A percentile compares a stretch with the other conserved stretches of the same genome.
These are phyloP conservation scores for Kalmusia sp. DNA, from an alignment of 2,329 filamentous ascomycete genomes.

Conservation along the genomic window DNA sequence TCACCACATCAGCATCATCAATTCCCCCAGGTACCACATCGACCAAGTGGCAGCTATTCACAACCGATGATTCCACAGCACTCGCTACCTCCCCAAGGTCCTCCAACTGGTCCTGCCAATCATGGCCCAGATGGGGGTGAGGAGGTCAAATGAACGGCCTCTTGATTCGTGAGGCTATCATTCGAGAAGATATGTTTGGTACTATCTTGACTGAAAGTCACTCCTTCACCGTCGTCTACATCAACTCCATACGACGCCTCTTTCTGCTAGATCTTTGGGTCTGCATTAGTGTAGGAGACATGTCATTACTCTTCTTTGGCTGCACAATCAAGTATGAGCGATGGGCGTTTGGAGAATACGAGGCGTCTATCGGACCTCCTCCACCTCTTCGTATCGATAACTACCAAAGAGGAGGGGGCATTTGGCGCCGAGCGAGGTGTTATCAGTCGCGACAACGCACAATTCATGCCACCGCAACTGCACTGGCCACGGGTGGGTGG, in stretches of 20 bases:
- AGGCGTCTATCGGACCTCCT: constrained; percentile 25
- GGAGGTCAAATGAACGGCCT: constrained; percentile 44
- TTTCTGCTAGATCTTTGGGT: constrained; percentile 30
- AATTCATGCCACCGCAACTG: constrained; percentile 8
- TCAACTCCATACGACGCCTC: constrained; percentile 16
- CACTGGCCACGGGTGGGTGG: constrained; percentile 19
- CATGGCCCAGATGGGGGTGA: constrained; percentile 43
- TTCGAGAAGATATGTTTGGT: constrained; percentile 16
- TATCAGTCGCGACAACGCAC: background rate
- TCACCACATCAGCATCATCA: constrained; percentile 50
- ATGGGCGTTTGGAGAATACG: constrained; percentile 41
- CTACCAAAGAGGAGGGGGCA: constrained; percentile 2
- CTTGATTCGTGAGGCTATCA: background rate
- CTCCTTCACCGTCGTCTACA: constrained; percentile 15
- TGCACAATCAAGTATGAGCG: constrained; percentile 44
- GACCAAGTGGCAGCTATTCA: constrained; percentile 49
- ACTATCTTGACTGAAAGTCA: constrained; percentile 13
- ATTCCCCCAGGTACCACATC: constrained; percentile 46
- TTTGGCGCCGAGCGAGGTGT: background rate
- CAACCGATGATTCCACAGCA: constrained; percentile 52
- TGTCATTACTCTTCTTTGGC: constrained; percentile 26
- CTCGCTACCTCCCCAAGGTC: constrained; percentile 45
- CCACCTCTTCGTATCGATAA: constrained; percentile 2
- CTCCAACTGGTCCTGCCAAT: constrained; percentile 42
- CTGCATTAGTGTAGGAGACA: constrained; percentile 41